Conservation (phyloP, 768 basidiomycete species). For the Ephemerocybe angulata region DNA sequence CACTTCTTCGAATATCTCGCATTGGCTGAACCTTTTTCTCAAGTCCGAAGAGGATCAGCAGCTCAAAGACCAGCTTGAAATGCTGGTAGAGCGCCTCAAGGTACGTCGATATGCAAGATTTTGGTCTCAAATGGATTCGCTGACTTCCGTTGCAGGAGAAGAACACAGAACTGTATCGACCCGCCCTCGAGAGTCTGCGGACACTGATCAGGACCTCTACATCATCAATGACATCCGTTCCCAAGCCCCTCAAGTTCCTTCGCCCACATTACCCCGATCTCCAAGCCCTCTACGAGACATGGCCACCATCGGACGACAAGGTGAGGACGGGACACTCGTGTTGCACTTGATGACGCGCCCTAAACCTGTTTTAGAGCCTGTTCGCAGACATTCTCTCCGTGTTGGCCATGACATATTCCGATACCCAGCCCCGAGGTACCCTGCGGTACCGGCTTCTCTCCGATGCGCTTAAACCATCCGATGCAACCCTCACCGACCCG, state of each 20-base stretch:
- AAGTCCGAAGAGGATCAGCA: constrained; percentile 95
- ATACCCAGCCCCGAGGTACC: constrained; percentile 94
- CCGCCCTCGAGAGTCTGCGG: constrained; percentile 90
- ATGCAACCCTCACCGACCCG: constrained; percentile 75
- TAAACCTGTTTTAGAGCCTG: constrained; percentile 56
- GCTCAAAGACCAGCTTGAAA: constrained; percentile 90
- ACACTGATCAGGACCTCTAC: constrained; percentile 95
- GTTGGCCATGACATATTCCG: constrained; percentile 99
- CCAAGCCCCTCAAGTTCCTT: constrained; percentile 97
- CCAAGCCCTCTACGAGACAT: constrained; percentile 77
- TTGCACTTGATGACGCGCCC: not conserved
- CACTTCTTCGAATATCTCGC: not conserved
- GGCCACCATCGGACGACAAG: constrained; percentile 77
- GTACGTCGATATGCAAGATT: constrained; percentile 39
- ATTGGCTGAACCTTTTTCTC: constrained; percentile 7
- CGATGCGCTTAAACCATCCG: constrained; percentile 58
- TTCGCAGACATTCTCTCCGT: constrained; percentile 98
- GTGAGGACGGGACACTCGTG: constrained; percentile 29
- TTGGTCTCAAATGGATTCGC: constrained; percentile 13
- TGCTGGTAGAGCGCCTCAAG: constrained; percentile 92
- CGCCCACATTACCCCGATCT: constrained; percentile 90
- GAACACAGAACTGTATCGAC: constrained; percentile 77
- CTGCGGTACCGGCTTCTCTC: constrained; percentile 89
- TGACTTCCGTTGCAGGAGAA: constrained; percentile 61
- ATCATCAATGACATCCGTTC: constrained; percentile 98